Evolutionary conservation across 2,329 filamentous ascomycete genomes (phyloP), one percentile per base, ranked within the genome.

Genomic region (Dactylellina drechsleri): DNA sequence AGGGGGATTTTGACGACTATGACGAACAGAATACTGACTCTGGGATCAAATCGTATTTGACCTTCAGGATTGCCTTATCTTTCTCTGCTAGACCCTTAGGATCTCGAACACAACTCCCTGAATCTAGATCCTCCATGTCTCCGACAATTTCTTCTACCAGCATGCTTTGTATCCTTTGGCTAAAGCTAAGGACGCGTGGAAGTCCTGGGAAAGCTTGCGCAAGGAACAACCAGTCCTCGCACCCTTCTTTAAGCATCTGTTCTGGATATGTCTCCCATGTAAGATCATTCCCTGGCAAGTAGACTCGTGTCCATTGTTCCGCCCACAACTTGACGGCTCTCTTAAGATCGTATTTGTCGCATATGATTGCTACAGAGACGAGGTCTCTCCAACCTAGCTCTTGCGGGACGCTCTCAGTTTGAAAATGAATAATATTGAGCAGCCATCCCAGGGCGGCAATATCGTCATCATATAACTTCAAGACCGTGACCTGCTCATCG

Each of bases 191-290:
- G 20, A 36, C 52, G 3, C 26, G 26, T 12, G 23, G n/a, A 7
- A 67, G 10, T 40, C 47, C 50, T 4, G 50, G 58, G 36, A 67
- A 74, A 16, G 52, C 64, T 18, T 57, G 49, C 4, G 26, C n/a
- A 31, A 74, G 58, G 28, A 74, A 74, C 10, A 74, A 12, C 70
- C 70, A 74, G n/a, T 74, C 62, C 28, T 74, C 70, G 28, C 53
- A 52, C 6, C 70, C 64, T 18, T 67, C 62, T 15, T 56, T 64
- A n/a, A 62, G 47, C 31, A 45, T 23, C 12, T 59, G 23, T n/a
- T 52, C 28, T 1, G n/a, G 20, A 20, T 61, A 43, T 0, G 0
- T 8, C 20, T 1, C 1, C 12, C 28, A 10, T 12, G 18, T 15
- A 1, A 43, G 12, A 10, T 36, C 36, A 18, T 43, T 49, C 15